Evolutionary conservation across 2,329 filamentous ascomycete genomes (phyloP).

Genomic region (Cercospora zeina): DNA sequence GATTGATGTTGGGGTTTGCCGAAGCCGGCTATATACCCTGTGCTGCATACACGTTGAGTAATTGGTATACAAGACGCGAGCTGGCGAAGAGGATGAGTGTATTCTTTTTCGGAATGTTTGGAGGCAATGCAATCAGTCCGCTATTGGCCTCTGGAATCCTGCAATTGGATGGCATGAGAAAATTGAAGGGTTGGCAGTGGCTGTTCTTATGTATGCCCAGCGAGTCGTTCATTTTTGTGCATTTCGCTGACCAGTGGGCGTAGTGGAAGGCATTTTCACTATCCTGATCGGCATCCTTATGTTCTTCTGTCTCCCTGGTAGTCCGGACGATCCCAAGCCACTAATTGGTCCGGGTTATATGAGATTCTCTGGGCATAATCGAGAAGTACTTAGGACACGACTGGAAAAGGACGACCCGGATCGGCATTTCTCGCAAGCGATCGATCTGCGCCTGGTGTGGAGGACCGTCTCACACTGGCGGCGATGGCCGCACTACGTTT

Average conservation of each 20-base stretch:
- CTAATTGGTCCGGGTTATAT: slow-evolving; percentile 10
- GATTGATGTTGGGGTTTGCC: slow-evolving; percentile 12
- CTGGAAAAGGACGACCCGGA: slow-evolving; percentile 1
- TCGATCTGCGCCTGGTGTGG: slow-evolving; percentile 10
- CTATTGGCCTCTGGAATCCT: slow-evolving; percentile 14
- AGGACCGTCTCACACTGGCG: slow-evolving; percentile 10
- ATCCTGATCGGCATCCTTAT: slow-evolving; percentile 4
- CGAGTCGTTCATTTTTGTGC: background rate
- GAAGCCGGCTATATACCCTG: slow-evolving; percentile 18
- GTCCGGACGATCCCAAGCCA: slow-evolving; percentile 11
- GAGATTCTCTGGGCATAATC: background rate
- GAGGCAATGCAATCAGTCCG: slow-evolving; percentile 11
- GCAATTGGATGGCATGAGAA: background rate
- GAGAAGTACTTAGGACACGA: slow-evolving; percentile 1
- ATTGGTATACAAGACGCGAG: slow-evolving; percentile 12
- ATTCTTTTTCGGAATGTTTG: slow-evolving; percentile 16
- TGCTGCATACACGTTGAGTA: slow-evolving; percentile 8
- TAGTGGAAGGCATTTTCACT: slow-evolving; percentile 13
- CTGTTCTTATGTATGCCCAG: slow-evolving; percentile 7
- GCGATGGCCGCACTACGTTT: slow-evolving; percentile 18
- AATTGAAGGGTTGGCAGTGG: slow-evolving; percentile 14
- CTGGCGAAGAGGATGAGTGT: slow-evolving; percentile 5
- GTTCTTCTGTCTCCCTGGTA: slow-evolving; percentile 13
- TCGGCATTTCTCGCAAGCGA: background rate
- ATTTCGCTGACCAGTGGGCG: background rate